Percentiles rank a stretch among this genome's conserved stretches.
Evolutionary conservation across 163 green algal genomes (phyloP).

Genomic region (Chlamydomonas reinhardtii): DNA sequence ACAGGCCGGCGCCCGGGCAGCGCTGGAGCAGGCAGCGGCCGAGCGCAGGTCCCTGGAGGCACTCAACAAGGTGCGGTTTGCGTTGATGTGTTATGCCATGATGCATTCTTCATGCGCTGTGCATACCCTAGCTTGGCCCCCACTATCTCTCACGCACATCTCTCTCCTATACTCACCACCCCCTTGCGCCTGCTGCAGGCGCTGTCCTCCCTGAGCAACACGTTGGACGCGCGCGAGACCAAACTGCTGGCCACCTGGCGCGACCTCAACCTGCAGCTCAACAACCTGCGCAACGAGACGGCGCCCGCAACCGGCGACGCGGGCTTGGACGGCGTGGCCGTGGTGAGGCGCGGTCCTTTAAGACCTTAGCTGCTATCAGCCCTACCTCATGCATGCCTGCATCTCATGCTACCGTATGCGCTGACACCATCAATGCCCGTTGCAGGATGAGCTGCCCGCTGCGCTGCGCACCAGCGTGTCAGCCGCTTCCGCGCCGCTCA

Average conservation of each 20-base stretch:
- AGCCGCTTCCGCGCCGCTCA: background rate
- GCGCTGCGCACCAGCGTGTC: conserved; percentile 12
- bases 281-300: conserved; percentile 19
- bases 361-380: too few species aligned
- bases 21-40: conserved; percentile 45
- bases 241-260: conserved; percentile 77
- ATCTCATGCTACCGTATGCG: too few species aligned
- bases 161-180: too few species aligned
- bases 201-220: conserved; percentile 65
- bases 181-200: conserved; percentile 40
- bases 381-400: too few species aligned
- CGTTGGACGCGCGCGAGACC: conserved; percentile 68
- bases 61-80: conserved; percentile 41
- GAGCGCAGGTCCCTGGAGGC: conserved; percentile 45
- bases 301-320: too few species aligned
- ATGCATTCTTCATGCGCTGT: too few species aligned
- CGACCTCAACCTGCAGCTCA: conserved; percentile 61
- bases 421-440: too few species aligned
- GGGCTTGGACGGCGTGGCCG: background rate
- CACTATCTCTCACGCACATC: too few species aligned
- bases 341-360: background rate
- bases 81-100: background rate
- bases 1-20: conserved; percentile 49
- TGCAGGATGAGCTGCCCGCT: conserved; percentile 20
- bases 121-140: too few species aligned